Evolutionary conservation across 257 asterid species (phyloP).

Genomic region (Nicotiana sylvestris): DNA sequence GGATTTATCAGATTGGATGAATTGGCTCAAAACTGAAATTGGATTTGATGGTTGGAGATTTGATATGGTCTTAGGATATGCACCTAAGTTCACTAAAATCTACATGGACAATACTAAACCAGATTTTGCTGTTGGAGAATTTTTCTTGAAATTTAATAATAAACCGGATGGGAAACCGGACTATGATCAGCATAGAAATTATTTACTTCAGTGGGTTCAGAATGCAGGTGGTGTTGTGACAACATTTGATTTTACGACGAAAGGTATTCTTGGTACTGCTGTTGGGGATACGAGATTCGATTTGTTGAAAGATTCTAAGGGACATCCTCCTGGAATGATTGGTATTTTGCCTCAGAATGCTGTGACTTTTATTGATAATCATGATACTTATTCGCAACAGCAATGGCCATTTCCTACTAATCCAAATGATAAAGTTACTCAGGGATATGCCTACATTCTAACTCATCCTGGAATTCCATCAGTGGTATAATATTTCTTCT

Average conservation of each 20-base stretch:
- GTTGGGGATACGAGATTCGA: conserved; percentile 51
- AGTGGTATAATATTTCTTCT: conserved; percentile 26
- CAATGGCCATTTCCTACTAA: conserved; percentile 62
- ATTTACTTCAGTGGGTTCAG: conserved; percentile 47
- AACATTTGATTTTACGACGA: conserved; percentile 77
- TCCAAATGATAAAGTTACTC: conserved; percentile 36
- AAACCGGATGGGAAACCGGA: conserved; percentile 40
- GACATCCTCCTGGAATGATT: conserved; percentile 69
- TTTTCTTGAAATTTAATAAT: conserved; percentile 34
- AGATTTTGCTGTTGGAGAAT: conserved; percentile 73
- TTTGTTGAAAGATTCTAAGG: conserved; percentile 58
- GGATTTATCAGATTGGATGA: conserved; percentile 76
- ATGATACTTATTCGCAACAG: conserved; percentile 68
- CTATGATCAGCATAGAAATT: conserved; percentile 54
- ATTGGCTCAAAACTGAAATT: conserved; percentile 67
- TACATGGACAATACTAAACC: conserved; percentile 59
- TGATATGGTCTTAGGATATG: conserved; percentile 61
- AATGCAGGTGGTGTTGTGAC: conserved; percentile 45
- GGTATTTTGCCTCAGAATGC: conserved; percentile 61
- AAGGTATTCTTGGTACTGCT: conserved; percentile 72
- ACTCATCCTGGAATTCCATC: conserved; percentile 81
- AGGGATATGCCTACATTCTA: conserved; percentile 77
- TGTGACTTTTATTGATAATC: conserved; percentile 76
- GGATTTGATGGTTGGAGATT: conserved; percentile 80
- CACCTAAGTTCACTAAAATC: conserved; percentile 39